A percentile compares a stretch with the other conserved stretches of the same genome.
Evolutionary conservation across 768 basidiomycete genomes (phyloP).

Genomic region (Calocybe cyanea): DNA sequence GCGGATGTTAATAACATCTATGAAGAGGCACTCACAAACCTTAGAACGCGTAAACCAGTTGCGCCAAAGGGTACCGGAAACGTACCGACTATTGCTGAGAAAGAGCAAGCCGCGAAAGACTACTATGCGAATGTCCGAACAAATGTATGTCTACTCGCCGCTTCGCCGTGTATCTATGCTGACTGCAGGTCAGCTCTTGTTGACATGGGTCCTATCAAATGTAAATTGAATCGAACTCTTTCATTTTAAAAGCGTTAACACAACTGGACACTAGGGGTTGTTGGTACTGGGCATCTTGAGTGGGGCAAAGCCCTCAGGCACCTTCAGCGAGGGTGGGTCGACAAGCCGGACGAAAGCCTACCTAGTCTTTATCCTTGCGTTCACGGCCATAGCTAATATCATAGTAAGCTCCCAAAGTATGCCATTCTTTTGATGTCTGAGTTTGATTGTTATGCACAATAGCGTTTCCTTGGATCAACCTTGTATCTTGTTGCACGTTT

Average conservation of each 20-base stretch:
- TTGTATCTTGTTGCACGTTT: constrained; percentile 26
- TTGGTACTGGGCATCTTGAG: constrained; percentile 68
- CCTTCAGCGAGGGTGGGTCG: constrained; percentile 49
- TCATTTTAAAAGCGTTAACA: neutral
- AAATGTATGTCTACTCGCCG: constrained; percentile 42
- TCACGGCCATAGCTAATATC: constrained; percentile 75
- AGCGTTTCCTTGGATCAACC: constrained; percentile 29
- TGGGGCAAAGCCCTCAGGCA: constrained; percentile 49
- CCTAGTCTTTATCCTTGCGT: constrained; percentile 74
- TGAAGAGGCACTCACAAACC: constrained; percentile 75
- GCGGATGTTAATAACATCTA: constrained; percentile 84
- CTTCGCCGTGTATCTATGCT: neutral
- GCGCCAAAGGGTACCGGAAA: constrained; percentile 25
- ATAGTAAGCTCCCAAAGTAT: constrained; percentile 34
- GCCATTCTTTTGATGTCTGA: constrained; percentile 3
- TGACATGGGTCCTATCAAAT: constrained; percentile 84
- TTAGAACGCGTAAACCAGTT: constrained; percentile 49
- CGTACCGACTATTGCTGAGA: constrained; percentile 48
- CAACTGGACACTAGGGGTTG: constrained; percentile 45
- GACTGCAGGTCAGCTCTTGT: constrained; percentile 43
- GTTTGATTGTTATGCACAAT: neutral
- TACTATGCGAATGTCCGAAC: constrained; percentile 88
- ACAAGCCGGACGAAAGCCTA: constrained; percentile 67
- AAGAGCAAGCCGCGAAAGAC: constrained; percentile 72
- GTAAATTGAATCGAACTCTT: constrained; percentile 30